Evolutionary conservation across 2,329 filamentous ascomycete genomes (phyloP).

Genomic region (Exophiala spinifera): DNA sequence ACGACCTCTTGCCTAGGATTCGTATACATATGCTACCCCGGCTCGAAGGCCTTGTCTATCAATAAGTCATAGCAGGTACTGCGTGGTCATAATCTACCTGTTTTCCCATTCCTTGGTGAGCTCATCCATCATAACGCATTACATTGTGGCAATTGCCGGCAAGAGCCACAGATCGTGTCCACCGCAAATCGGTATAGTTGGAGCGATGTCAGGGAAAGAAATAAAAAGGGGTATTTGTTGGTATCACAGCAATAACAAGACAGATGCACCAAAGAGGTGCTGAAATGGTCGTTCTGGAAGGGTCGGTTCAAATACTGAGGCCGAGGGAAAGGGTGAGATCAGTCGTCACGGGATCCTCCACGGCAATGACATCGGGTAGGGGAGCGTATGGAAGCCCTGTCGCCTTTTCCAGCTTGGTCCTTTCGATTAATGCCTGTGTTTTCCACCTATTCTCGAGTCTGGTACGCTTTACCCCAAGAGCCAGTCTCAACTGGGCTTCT

Average conservation of each 20-base stretch:
- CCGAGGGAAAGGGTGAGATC: neutral
- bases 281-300: too few species aligned
- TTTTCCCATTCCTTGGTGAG: neutral
- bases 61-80: neutral
- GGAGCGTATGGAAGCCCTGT: conserved; percentile 38
- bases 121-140: neutral
- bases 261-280: neutral
- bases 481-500: conserved; percentile 33
- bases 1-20: too few species aligned
- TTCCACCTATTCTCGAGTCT: conserved; percentile 40
- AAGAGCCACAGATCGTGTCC: neutral
- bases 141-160: neutral
- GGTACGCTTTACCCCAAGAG: conserved; percentile 36
- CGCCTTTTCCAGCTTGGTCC: conserved; percentile 38
- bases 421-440: conserved; percentile 42
- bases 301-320: neutral
- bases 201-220: neutral
- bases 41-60: too few species aligned
- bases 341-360: conserved; percentile 5
- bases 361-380: conserved; percentile 33
- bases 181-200: neutral
- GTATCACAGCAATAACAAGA: neutral
- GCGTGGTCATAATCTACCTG: neutral
- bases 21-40: too few species aligned
- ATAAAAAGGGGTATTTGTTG: neutral